Evolutionary conservation across 148 eudicot species (phyloP).

Genomic region (Silene uniflora): DNA sequence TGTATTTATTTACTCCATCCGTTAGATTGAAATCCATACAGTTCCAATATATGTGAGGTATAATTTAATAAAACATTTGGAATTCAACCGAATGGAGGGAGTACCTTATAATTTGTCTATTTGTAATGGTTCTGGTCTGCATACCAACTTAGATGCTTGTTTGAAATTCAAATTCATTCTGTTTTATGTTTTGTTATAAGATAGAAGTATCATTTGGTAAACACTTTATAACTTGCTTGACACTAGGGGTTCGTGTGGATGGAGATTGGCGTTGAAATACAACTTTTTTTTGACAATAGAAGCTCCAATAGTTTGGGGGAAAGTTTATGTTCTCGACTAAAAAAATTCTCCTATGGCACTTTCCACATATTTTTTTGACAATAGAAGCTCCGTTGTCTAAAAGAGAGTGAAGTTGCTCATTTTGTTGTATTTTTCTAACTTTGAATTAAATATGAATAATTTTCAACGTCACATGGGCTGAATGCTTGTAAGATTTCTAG

Average conservation of each 20-base stretch:
- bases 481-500: background rate
- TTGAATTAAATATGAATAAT: background rate
- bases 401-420: background rate
- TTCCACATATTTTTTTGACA: background rate
- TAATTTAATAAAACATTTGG: no score
- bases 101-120: background rate
- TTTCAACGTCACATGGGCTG: background rate
- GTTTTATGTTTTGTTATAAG: background rate
- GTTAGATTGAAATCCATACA: no score
- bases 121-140: constrained; percentile 6
- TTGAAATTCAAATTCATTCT: background rate
- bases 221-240: background rate
- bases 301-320: background rate
- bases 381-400: background rate
- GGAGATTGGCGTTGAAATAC: background rate
- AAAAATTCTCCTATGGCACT: background rate
- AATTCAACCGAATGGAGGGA: no score
- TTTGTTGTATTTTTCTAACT: background rate
- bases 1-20: constrained; percentile 4
- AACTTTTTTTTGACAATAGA: no score
- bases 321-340: background rate
- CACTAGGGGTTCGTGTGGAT: background rate
- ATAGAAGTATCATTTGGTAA: background rate
- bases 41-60: no score
- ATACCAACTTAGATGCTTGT: background rate